phyloP scores from a whole-genome alignment of 139 green algal species.

The Nannochloris sp. region DNA sequence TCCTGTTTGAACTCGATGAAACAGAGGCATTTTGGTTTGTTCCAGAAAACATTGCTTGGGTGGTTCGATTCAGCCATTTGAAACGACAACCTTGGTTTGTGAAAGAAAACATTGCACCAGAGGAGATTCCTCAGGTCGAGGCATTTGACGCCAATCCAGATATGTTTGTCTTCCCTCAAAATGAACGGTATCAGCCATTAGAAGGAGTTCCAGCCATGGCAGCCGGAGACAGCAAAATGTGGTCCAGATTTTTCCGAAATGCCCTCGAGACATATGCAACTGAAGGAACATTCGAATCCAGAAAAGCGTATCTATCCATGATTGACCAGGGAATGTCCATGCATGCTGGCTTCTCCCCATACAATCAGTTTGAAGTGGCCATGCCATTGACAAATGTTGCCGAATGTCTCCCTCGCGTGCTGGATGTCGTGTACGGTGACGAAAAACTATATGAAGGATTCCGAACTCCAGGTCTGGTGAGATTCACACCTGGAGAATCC shows the following conservation, averaged over 20 bases:
- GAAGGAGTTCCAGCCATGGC: neutral
- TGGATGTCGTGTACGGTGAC: slow-evolving; percentile 32
- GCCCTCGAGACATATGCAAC: neutral
- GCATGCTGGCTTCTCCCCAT: slow-evolving; percentile 14
- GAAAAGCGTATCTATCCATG: slow-evolving; percentile 1
- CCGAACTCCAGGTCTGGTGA: slow-evolving; percentile 38
- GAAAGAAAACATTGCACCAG: neutral
- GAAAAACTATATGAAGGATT: slow-evolving; percentile 31
- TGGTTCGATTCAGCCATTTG: neutral
- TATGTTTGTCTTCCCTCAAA: neutral
- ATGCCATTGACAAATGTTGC: slow-evolving; percentile 27
- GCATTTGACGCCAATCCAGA: neutral
- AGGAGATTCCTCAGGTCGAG: neutral
- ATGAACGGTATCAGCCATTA: neutral
- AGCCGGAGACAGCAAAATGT: neutral
- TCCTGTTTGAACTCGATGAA: slow-evolving; percentile 25
- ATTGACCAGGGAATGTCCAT: slow-evolving; percentile 14
- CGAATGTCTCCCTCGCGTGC: slow-evolving; percentile 26
- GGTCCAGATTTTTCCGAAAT: neutral
- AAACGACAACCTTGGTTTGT: neutral
- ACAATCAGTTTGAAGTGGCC: slow-evolving; percentile 39
- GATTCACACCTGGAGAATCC: slow-evolving; percentile 44
- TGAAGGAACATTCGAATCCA: neutral
- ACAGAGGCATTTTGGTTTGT: slow-evolving; percentile 33
- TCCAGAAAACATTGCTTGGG: neutral